A percentile compares a stretch with the other conserved stretches of the same genome.
phyloP scores from a whole-genome alignment of 108 stramenopile genomes.

The Nannochloropsis gaditana region DNA sequence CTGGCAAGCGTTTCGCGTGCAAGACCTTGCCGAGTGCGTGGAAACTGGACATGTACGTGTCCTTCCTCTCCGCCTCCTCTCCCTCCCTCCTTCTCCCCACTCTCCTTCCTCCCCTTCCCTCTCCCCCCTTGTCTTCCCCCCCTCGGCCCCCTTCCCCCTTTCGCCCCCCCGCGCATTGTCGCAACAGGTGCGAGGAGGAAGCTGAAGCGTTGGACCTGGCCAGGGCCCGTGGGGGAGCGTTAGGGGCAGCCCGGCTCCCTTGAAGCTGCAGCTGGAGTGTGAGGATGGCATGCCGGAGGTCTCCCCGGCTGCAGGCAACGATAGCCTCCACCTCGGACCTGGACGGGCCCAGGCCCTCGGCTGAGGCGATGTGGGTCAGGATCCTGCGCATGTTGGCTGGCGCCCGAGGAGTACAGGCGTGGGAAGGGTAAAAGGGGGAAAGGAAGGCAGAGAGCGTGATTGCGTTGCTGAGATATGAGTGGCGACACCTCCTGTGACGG shows the following conservation, averaged over 20 bases:
- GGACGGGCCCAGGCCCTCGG: background rate
- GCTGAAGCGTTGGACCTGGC: background rate
- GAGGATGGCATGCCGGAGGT: conserved; percentile 13
- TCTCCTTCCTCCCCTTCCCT: background rate
- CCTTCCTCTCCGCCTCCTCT: background rate
- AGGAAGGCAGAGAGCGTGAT: too few relatives aligned
- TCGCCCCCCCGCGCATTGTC: background rate
- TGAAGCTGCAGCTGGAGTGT: background rate
- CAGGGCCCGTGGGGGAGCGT: too few relatives aligned
- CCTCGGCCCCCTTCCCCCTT: background rate
- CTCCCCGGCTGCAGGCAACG: background rate
- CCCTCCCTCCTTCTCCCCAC: background rate
- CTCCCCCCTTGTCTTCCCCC: background rate
- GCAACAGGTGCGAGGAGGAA: background rate
- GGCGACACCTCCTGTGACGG: background rate
- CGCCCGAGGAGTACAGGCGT: too few relatives aligned
- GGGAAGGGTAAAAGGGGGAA: too few relatives aligned
- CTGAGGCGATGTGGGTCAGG: background rate
- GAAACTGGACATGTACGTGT: background rate
- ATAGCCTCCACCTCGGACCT: background rate
- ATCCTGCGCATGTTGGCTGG: background rate
- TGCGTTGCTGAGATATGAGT: too few relatives aligned
- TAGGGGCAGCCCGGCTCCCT: background rate
- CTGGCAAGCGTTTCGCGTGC: background rate
- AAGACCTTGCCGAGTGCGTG: conserved; percentile 4